These are phyloP conservation scores for Coffea canephora DNA, from an alignment of 257 asterid species.

Conservation along the genomic window DNA sequence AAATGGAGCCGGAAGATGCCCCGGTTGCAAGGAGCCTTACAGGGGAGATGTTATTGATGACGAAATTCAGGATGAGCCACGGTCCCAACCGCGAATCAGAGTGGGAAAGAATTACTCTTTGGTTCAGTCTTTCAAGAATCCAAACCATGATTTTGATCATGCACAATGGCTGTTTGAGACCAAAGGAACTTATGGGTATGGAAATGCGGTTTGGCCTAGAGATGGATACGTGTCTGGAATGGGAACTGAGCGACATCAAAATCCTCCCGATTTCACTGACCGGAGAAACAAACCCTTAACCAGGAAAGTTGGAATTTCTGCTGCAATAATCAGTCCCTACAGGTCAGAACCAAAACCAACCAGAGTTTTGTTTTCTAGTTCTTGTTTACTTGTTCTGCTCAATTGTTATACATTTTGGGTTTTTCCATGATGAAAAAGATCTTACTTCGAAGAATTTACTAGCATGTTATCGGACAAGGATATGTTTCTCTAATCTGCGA, in stretches of 20 bases:
- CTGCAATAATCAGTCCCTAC: constrained; percentile 87
- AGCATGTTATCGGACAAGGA: background rate
- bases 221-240: constrained; percentile 59
- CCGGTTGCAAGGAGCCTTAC: constrained; percentile 83
- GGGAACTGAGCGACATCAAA: constrained; percentile 53
- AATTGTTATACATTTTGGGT: background rate
- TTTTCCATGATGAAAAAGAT: background rate
- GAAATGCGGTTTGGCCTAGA: constrained; percentile 89
- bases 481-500: background rate
- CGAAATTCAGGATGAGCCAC: constrained; percentile 39
- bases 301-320: constrained; percentile 73
- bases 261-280: constrained; percentile 75
- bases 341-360: constrained; percentile 37
- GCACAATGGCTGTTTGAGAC: constrained; percentile 87
- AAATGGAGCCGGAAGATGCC: constrained; percentile 57
- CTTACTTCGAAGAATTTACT: background rate
- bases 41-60: constrained; percentile 43
- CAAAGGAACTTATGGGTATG: constrained; percentile 95
- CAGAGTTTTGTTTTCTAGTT: background rate
- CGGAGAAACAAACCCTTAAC: constrained; percentile 81
- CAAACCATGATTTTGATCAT: constrained; percentile 84
- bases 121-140: constrained; percentile 83
- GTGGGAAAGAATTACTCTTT: constrained; percentile 75
- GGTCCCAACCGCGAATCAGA: constrained; percentile 48
- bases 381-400: background rate